These are phyloP conservation scores for Aethionema arabicum DNA, from an alignment of 345 rosid species.

Conservation along the genomic window DNA sequence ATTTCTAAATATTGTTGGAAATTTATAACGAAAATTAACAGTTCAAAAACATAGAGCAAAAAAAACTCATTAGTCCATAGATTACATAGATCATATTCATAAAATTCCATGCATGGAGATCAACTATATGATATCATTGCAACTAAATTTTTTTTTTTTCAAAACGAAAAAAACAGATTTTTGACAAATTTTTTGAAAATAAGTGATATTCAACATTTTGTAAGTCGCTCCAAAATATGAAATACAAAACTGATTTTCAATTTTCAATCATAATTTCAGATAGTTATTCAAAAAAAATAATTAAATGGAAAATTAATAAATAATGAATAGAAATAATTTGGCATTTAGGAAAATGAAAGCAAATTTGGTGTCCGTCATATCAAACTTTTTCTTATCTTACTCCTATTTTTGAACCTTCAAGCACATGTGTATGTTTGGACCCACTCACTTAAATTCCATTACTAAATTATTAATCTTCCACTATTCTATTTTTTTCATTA, in stretches of 20 bases:
- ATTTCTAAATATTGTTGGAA: no score
- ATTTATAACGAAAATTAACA: no score
- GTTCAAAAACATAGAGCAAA: no score
- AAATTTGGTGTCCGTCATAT: conserved; percentile 32
- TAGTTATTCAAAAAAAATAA: background rate
- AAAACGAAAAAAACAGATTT: no score
- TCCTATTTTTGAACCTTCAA: conserved; percentile 15
- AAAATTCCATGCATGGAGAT: no score
- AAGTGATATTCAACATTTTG: no score
- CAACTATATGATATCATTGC: no score
- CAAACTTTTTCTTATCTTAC: conserved; percentile 26
- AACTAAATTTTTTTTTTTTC: no score
- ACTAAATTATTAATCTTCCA: conserved; percentile 13
- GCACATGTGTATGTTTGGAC: conserved; percentile 37
- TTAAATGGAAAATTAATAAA: background rate
- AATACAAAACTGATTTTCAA: background rate
- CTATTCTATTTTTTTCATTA: conserved; percentile 18
- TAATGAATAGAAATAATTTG: conserved; percentile 17
- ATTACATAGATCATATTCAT: no score
- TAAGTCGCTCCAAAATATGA: background rate
- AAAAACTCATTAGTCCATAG: no score
- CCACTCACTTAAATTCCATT: conserved; percentile 20
- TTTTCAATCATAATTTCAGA: background rate
- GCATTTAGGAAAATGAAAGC: conserved; percentile 19
- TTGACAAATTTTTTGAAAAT: no score